phyloP scores from a whole-genome alignment of 768 basidiomycete genomes.

The Dacryopinax spathularia region DNA sequence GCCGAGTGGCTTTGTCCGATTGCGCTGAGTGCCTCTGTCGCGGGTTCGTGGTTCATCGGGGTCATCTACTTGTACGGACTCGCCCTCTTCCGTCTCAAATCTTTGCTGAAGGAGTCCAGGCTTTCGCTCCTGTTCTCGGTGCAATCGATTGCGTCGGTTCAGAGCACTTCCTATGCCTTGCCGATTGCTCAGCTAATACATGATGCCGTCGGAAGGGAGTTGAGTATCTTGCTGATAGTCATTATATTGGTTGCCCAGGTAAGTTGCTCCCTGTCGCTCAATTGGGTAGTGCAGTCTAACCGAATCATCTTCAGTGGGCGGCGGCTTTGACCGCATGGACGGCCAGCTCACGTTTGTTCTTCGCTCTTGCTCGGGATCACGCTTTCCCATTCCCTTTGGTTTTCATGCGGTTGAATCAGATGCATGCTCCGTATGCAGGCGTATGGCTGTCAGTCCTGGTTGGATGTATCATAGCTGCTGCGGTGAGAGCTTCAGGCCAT shows the following conservation, averaged over 20 bases:
- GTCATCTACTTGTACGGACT: conserved; percentile 30
- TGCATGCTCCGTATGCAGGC: conserved; percentile 40
- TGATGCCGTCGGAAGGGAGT: conserved; percentile 36
- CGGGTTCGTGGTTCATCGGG: conserved; percentile 43
- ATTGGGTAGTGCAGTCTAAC: too few species aligned
- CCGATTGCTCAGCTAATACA: conserved; percentile 46
- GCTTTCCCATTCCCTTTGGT: conserved; percentile 34
- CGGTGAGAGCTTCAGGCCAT: conserved; percentile 13
- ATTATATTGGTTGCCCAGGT: conserved; percentile 31
- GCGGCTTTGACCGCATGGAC: conserved; percentile 46
- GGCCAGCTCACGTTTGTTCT: conserved; percentile 42
- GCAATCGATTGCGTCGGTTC: conserved; percentile 37
- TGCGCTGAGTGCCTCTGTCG: conserved; percentile 42
- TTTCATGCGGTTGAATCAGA: conserved; percentile 40
- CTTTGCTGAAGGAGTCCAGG: conserved; percentile 23
- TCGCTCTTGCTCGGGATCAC: conserved; percentile 42
- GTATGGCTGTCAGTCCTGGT: conserved; percentile 41
- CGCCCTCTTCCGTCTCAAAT: too few species aligned
- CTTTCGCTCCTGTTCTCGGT: conserved; percentile 44
- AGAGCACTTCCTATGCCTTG: conserved; percentile 39
- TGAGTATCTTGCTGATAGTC: conserved; percentile 38
- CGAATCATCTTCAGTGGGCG: conserved; percentile 29
- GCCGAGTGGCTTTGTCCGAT: conserved; percentile 44
- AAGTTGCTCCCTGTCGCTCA: background rate
- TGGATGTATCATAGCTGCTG: conserved; percentile 42